Percentiles rank a stretch among this genome's conserved stretches.
phyloP scores from a whole-genome alignment of 2,329 filamentous ascomycete genomes.

The Talaromyces islandicus region DNA sequence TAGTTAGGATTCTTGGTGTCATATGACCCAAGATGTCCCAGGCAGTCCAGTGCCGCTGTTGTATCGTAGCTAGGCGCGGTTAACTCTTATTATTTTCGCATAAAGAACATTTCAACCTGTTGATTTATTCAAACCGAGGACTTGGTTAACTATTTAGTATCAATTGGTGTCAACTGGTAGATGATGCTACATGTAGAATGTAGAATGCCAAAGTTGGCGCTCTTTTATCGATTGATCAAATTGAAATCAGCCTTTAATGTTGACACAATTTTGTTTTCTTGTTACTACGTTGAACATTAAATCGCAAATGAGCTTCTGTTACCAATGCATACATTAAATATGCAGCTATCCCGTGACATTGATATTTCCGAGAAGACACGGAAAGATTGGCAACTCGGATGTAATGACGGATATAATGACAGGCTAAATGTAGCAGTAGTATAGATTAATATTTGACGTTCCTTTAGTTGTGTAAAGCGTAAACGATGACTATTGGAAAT shows the following conservation, averaged over 20 bases:
- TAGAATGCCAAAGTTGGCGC: neutral
- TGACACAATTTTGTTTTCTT: no score
- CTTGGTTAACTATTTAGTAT: neutral
- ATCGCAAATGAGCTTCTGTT: neutral
- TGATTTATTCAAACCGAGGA: neutral
- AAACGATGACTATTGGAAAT: neutral
- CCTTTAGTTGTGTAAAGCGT: neutral
- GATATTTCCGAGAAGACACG: neutral
- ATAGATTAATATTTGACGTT: neutral
- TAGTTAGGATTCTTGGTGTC: neutral
- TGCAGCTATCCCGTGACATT: neutral
- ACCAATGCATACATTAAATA: neutral
- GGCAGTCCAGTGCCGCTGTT: neutral
- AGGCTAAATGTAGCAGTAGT: neutral
- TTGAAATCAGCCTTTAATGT: neutral
- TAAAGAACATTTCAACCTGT: neutral
- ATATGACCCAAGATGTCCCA: no score
- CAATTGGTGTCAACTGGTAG: no score
- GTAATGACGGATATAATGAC: neutral
- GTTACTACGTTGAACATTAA: neutral
- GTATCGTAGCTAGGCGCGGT: neutral
- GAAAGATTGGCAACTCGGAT: neutral
- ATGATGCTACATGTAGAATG: neutral
- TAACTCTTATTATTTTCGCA: neutral
- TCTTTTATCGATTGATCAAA: neutral